Base-by-base conservation (phyloP, 148 eudicot genomes). In the Mesembryanthemum crystallinum region DNA sequence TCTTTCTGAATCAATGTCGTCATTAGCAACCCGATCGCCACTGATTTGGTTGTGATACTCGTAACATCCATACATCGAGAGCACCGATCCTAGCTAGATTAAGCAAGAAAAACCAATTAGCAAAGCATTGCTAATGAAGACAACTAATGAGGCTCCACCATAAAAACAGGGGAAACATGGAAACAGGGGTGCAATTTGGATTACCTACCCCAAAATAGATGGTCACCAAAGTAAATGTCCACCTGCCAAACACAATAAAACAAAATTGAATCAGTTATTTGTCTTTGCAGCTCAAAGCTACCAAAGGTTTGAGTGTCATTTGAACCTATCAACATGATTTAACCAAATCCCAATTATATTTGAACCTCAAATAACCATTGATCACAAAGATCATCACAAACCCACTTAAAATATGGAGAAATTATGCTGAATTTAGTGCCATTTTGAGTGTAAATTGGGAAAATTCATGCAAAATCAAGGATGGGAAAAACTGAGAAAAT, bases 181-280 rank as follows among this genome's bases (percentile, higher is more conserved):
- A 33, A n/a, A 37, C 23, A 20, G 7, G 54, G 25, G 0, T 45
- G 32, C 9, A 33, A 29, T 25, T 1, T 17, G 73, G 79, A 72
- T 64, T 28, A 80, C 83, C 52, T 84, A 90, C 98, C 90, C 96
- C 98, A 84, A 94, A 94, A 77, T 94, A 94, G 59, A 92, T 69
- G 65, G 97, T 90, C 58, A 92, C 85, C 80, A 90, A 78, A 35
- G 92, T 84, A 75, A 90, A 92, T 64, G 98, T 94, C 92, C 97
- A 94, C 90, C 98, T 94, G 87, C 73, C 27, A 73, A 79, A 55
- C 72, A 78, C 25, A 32, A 29, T 47, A 61, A 23, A 73, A 3
- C 67, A 73, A 58, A 60, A 32, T 67, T 67, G 54, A 67, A 42
- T 23, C 6, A 67, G 0, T 67, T 42, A 23, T 21, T 57, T 57